Evolutionary conservation across 768 basidiomycete genomes (phyloP), one percentile per base, ranked within the genome.

Genomic region (Boletellus ananas): DNA sequence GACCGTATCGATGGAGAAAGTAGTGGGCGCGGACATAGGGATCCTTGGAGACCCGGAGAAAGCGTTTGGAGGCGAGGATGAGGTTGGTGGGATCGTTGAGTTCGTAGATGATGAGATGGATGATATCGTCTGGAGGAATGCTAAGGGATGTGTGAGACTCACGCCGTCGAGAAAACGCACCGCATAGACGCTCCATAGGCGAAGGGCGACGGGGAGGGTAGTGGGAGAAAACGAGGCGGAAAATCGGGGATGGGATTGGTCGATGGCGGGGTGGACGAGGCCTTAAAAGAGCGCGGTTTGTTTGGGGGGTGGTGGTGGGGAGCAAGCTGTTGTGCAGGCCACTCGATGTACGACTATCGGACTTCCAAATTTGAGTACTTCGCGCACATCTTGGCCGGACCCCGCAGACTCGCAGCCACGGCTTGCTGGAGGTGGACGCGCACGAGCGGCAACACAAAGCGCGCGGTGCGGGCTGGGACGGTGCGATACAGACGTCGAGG

Each of bases 1-100:
- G 73, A 21, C 88, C 88, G 69, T 87, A 81, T 58, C 87, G 84
- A 56, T 74, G 69, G 58, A 90, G 78, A 67, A 90, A 90, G 68
- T 90, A 90, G 61, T 79, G 79, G 9, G 87, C 85, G 56, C 86
- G 78, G 56, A 87, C 80, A 63, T 87, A 89, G 50, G 86, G 79
- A 69, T 86, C 86, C 66, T 77, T 77, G 11, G 84, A 81, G 69
- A 90, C 80, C 11, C 70, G 62, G 58, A 81, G 64, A 61, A 83
- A 76, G 51, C 84, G 83, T 58, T 74, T 80, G 29, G 77, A 84
- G 41, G 76, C 69, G 47, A 76, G 74, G 6, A 77, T 77, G 61
- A 90, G 72, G 21, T 78, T 63, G 43, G 74, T 74, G 34, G 87
- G 87, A 67, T 85, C 80, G 57, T 75, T 69, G 47, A 89, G 78